Evolutionary conservation across 108 stramenopile genomes (phyloP).

Genomic region (Nannochloropsis oceanica): DNA sequence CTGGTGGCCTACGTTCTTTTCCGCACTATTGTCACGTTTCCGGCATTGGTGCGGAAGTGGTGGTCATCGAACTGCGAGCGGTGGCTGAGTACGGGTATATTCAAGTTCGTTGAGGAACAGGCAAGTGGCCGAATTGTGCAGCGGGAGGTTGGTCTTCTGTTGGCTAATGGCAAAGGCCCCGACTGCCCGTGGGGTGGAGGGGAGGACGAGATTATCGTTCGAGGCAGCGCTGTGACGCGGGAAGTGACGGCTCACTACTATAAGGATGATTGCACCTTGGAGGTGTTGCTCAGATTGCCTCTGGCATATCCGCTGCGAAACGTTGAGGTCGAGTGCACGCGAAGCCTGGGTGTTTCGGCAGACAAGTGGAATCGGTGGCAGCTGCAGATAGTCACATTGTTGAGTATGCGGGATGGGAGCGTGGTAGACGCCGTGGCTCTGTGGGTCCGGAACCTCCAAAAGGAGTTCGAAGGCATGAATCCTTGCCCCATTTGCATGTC

Average conservation of each 20-base stretch:
- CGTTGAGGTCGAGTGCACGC: conserved; percentile 14
- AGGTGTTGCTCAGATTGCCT: conserved; percentile 20
- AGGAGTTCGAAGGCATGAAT: conserved; percentile 92
- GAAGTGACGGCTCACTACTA: conserved; percentile 19
- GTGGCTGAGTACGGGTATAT: conserved; percentile 1
- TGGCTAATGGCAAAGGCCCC: background rate
- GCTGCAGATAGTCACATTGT: conserved; percentile 42
- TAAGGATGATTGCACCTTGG: conserved; percentile 24
- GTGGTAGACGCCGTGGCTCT: conserved; percentile 68
- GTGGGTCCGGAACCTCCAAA: conserved; percentile 89
- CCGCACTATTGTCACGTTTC: conserved; percentile 18
- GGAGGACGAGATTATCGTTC: background rate
- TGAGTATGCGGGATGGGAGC: conserved; percentile 28
- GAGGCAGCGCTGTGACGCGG: background rate
- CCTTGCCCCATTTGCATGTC: conserved; percentile 94
- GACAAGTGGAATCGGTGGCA: conserved; percentile 43
- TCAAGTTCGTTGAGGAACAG: conserved; percentile 9
- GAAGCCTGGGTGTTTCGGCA: conserved; percentile 13
- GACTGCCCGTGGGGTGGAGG: background rate
- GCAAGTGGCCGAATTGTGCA: background rate
- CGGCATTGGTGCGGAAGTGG: conserved; percentile 23
- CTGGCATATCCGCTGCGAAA: conserved; percentile 18
- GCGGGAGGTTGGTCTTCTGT: background rate
- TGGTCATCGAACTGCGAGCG: conserved; percentile 19
- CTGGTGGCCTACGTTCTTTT: background rate